These are phyloP conservation scores for Fusarium sp. DNA, from an alignment of 2,329 filamentous ascomycete genomes.

Conservation along the genomic window DNA sequence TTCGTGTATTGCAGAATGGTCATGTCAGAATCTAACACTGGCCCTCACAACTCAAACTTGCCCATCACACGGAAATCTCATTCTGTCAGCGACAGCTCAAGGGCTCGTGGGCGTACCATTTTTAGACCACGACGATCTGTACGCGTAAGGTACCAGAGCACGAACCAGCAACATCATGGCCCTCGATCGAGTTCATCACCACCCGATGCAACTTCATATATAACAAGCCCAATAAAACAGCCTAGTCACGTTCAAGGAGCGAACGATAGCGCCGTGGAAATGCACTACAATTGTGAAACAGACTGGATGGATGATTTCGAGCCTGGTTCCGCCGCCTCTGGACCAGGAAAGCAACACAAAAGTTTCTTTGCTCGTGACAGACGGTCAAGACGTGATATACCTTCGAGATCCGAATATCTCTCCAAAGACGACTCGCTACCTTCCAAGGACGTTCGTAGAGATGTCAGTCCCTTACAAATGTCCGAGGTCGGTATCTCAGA, in stretches of 20 bases:
- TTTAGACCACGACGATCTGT: slow-evolving; percentile 41
- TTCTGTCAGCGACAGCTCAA: slow-evolving; percentile 23
- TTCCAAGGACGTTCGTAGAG: background rate
- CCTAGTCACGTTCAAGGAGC: background rate
- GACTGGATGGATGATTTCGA: background rate
- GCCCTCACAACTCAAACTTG: slow-evolving; percentile 34
- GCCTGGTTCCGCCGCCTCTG: background rate
- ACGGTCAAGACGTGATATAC: background rate
- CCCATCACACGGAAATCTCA: slow-evolving; percentile 18
- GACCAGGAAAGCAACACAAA: background rate
- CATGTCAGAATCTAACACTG: slow-evolving; percentile 44
- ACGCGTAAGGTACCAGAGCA: slow-evolving; percentile 33
- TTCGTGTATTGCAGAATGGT: slow-evolving; percentile 42
- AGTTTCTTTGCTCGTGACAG: background rate
- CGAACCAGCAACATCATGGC: background rate
- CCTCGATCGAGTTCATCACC: slow-evolving; percentile 13
- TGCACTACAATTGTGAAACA: background rate
- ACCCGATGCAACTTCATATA: background rate
- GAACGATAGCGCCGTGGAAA: background rate
- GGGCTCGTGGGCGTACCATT: slow-evolving; percentile 43
- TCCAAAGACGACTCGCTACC: background rate
- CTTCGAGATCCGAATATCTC: background rate
- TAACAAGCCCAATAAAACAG: background rate
- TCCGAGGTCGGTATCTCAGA: background rate
- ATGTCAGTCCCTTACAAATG: background rate